These are phyloP conservation scores for Phytopythium mirpurense DNA, from an alignment of 352 stramenopile genomes.

Conservation along the genomic window DNA sequence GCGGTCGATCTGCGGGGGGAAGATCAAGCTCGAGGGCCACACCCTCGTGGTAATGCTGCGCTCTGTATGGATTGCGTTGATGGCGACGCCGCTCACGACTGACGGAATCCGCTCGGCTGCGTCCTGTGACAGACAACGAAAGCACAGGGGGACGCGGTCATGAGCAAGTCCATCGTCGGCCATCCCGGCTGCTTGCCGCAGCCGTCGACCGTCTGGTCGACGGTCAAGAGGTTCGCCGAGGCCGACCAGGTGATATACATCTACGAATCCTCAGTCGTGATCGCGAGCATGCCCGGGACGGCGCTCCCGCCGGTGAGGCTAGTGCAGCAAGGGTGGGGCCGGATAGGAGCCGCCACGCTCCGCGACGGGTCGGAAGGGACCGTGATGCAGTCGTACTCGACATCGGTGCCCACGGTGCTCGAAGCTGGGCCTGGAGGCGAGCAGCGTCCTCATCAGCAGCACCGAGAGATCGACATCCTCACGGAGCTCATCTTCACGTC, in stretches of 20 bases:
- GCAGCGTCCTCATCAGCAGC: conserved; percentile 12
- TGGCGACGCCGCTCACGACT: not conserved
- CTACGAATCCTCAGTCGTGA: conserved; percentile 11
- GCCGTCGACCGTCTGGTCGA: conserved; percentile 11
- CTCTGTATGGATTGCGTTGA: not conserved
- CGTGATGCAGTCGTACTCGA: conserved; percentile 20
- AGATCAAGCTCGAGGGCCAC: conserved; percentile 20
- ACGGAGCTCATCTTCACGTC: conserved; percentile 25
- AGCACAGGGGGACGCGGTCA: conserved; percentile 10
- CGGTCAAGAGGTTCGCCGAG: conserved; percentile 23
- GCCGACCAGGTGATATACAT: conserved; percentile 12
- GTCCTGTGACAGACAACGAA: conserved; percentile 10
- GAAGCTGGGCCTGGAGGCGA: conserved; percentile 4
- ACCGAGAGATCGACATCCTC: conserved; percentile 21
- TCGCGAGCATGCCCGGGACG: conserved; percentile 1
- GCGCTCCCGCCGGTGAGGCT: conserved; percentile 12
- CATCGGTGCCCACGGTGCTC: conserved; percentile 18
- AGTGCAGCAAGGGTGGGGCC: conserved; percentile 18
- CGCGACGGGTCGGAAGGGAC: conserved; percentile 19
- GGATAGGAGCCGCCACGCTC: conserved; percentile 11
- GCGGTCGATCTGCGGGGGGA: conserved; percentile 17
- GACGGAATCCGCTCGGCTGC: not conserved
- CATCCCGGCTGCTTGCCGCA: conserved; percentile 3
- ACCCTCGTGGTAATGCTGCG: conserved; percentile 7
- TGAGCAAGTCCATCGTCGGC: conserved; percentile 12